These are phyloP conservation scores for Sabuloglossum arenarium DNA, from an alignment of 495 filamentous ascomycete genomes.

Conservation along the genomic window DNA sequence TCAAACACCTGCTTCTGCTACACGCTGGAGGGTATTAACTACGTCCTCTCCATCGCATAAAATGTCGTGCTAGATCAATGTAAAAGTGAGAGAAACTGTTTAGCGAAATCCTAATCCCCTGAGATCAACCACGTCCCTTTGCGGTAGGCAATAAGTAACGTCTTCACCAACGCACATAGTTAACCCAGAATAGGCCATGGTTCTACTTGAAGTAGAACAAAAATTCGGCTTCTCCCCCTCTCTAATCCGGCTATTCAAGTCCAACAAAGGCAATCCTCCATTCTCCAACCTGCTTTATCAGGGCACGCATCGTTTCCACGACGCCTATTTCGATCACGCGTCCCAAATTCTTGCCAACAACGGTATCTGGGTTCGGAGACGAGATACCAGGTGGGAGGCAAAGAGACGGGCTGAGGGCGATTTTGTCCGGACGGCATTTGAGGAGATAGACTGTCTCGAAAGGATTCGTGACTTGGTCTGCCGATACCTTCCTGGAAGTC, in stretches of 20 bases:
- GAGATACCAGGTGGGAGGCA: conserved; percentile 15
- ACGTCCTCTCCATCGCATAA: too few relatives aligned
- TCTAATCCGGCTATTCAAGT: conserved; percentile 10
- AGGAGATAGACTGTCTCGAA: conserved; percentile 10
- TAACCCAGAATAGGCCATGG: background rate
- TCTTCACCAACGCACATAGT: too few relatives aligned
- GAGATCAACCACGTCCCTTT: too few relatives aligned
- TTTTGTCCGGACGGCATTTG: conserved; percentile 14
- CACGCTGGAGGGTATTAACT: too few relatives aligned
- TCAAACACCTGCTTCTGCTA: too few relatives aligned
- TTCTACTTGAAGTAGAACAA: conserved; percentile 19
- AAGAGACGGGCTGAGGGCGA: conserved; percentile 13
- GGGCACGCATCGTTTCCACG: conserved; percentile 11
- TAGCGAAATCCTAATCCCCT: too few relatives aligned
- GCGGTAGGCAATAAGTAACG: too few relatives aligned
- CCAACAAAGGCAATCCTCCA: conserved; percentile 9
- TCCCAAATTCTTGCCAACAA: conserved; percentile 8
- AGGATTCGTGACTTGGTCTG: conserved; percentile 6
- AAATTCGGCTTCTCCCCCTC: conserved; percentile 16
- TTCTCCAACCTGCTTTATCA: conserved; percentile 11
- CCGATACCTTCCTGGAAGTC: background rate
- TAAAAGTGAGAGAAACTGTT: too few relatives aligned
- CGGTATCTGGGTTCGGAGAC: conserved; percentile 16
- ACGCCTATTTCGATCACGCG: conserved; percentile 17
- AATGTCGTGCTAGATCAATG: too few relatives aligned